Evolutionary conservation across 148 eudicot species (phyloP), one percentile per base, ranked within the genome.

Genomic region (Heliosperma pusillum): DNA sequence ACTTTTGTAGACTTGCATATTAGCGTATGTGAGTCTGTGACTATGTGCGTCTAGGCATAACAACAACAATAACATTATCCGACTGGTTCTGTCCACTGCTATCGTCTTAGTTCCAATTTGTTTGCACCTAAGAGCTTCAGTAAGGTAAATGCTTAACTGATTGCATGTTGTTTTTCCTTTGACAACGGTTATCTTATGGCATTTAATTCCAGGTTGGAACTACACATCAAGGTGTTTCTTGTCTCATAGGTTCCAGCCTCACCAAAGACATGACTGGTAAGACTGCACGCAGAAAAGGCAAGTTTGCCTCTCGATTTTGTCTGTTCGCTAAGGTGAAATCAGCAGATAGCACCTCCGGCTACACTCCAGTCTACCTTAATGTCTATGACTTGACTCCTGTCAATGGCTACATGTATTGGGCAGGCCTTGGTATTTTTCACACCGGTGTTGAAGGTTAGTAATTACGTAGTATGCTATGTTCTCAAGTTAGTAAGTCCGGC

Each of bases 391-490:
- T 93, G 84, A 90, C 97, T 61, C 89, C 90, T 13, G 22, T 78
- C 45, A 93, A 93, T 76, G 97, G 97, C 71, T 93, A 89, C 74
- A 70, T 86, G 77, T 93, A 88, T 74, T 93, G 97, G 97, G 97
- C 96, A 16, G 97, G 97, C 72, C 78, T 90, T 78, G 97, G 97
- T 69, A 82, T 90, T 70, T 93, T 86, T 75, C 97, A 93, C 87
- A 74, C 96, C 63, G 97, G 97, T 24, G 78, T 93, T 21, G 93
- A 90, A 90, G 97, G 98, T 93, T 20, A 62, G 83, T 73, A 87
- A 83, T 77, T 67, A 58, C 22, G 5, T 55, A 26, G 76, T 53
- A 56, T 69, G 65, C 30, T 53, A 12, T 76, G 47, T 60, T 56
- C 55, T 77, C 27, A 52, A 72, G 65, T 75, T 26, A 44, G 25